Evolutionary conservation across 805 yeast species (phyloP).

Genomic region (Schizosaccharomyces lindneri): DNA sequence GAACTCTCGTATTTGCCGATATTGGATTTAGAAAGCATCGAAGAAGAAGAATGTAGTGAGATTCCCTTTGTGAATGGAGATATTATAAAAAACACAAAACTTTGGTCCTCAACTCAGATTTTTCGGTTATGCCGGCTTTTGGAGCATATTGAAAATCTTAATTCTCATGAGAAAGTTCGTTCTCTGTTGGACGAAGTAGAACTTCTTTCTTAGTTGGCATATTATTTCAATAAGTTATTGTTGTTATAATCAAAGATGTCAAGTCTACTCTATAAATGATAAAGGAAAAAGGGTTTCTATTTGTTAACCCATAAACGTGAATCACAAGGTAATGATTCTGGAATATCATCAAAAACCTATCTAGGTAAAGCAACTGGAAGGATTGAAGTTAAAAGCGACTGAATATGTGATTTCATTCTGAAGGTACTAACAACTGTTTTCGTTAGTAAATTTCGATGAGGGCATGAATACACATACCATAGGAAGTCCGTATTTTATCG

Average conservation of each 20-base stretch:
- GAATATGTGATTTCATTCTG: too few relatives aligned
- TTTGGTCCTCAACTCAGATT: neutral
- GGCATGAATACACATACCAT: too few relatives aligned
- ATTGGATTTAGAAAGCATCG: neutral
- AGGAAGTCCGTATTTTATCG: too few relatives aligned
- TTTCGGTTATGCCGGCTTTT: neutral
- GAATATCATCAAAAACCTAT: too few relatives aligned
- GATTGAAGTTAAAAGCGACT: too few relatives aligned
- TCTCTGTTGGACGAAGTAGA: neutral
- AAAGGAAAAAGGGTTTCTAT: neutral
- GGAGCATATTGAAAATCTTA: neutral
- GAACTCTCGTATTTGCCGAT: neutral
- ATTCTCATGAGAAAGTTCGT: neutral
- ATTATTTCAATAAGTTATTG: neutral
- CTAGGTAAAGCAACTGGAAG: too few relatives aligned
- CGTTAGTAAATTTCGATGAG: too few relatives aligned
- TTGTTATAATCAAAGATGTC: neutral
- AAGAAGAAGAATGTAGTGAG: neutral
- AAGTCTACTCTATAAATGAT: neutral
- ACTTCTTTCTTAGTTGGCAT: neutral
- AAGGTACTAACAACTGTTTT: too few relatives aligned
- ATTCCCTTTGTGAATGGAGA: neutral
- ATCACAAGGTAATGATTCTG: too few relatives aligned
- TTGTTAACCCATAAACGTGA: too few relatives aligned
- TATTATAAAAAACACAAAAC: neutral